Evolutionary conservation across 75 land plant genomes (phyloP), one percentile per base, ranked within the genome.

Genomic region (Azolla pinnata): DNA sequence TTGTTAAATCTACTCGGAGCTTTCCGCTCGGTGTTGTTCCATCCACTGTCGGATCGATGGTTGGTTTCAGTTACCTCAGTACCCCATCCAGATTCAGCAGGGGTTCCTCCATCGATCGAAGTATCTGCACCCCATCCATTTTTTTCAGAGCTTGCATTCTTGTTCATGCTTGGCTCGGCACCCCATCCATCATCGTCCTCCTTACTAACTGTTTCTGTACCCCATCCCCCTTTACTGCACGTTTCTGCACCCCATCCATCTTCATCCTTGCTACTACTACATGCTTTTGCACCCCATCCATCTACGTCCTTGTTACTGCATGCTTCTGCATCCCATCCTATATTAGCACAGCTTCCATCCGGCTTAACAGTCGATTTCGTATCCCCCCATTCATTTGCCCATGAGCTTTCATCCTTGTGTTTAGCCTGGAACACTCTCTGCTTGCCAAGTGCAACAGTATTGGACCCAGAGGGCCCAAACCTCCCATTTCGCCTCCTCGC

Each of bases 381-480:
- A n/a, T n/a, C n/a, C n/a, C n/a, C n/a, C n/a, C n/a, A n/a, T n/a
- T n/a, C n/a, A n/a, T n/a, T n/a, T n/a, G n/a, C n/a, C n/a, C n/a
- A n/a, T n/a, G n/a, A n/a, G n/a, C n/a, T n/a, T n/a, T n/a, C n/a
- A n/a, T n/a, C n/a, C n/a, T n/a, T n/a, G n/a, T n/a, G n/a, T n/a
- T n/a, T n/a, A n/a, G n/a, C n/a, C n/a, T n/a, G n/a, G n/a, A n/a
- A n/a, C n/a, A n/a, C n/a, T 46, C 14, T 46, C 17, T 23, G 4
- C 14, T 46, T 46, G 3, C 49, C 49, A 46, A 46, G 49, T 46
- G 49, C 23, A 3, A 46, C 49, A 2, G 21, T 17, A 14, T 46
- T 46, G 3, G 49, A 46, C 21, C 49, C 49, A 18, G 49, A 46
- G 21, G 49, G 49, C n/a, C 10, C 49, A 46, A 46, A 46, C 49